Percentiles rank a stretch among this genome's conserved stretches.
These are phyloP conservation scores for Phialophora verrucosa DNA, from an alignment of 2,329 filamentous ascomycete genomes.

Conservation along the genomic window DNA sequence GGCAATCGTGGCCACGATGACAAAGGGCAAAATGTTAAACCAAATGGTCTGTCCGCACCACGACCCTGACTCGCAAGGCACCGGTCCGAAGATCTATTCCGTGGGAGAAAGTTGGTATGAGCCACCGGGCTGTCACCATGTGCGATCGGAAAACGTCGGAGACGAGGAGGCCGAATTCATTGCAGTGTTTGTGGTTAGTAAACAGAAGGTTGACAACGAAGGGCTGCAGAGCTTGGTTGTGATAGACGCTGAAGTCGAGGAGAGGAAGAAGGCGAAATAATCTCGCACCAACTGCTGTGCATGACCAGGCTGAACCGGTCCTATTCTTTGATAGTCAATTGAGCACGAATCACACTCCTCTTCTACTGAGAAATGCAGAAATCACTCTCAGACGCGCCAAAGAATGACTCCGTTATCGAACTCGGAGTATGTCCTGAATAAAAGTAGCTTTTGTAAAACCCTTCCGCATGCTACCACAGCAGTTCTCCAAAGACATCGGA, in stretches of 20 bases:
- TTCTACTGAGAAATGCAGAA: too few species aligned
- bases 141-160: conserved; percentile 19
- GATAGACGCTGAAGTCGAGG: conserved; percentile 14
- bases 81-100: conserved; percentile 14
- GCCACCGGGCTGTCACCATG: conserved; percentile 26
- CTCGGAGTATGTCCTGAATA: too few species aligned
- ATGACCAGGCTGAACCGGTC: neutral
- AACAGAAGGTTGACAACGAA: conserved; percentile 16
- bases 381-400: too few species aligned
- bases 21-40: conserved; percentile 51
- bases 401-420: too few species aligned
- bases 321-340: neutral
- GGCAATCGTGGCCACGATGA: conserved; percentile 49
- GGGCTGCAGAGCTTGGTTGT: conserved; percentile 13
- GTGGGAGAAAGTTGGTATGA: conserved; percentile 25
- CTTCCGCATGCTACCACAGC: too few species aligned
- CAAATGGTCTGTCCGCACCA: conserved; percentile 55
- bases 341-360: too few species aligned
- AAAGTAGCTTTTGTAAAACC: too few species aligned
- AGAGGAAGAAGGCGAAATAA: conserved; percentile 6
- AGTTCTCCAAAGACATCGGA: too few species aligned
- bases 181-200: conserved; percentile 22
- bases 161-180: conserved; percentile 24
- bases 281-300: neutral
- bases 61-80: conserved; percentile 46